A percentile compares a stretch with the other conserved stretches of the same genome.
phyloP scores from a whole-genome alignment of 2,329 filamentous ascomycete genomes.

The Colletotrichum euphorbiae region DNA sequence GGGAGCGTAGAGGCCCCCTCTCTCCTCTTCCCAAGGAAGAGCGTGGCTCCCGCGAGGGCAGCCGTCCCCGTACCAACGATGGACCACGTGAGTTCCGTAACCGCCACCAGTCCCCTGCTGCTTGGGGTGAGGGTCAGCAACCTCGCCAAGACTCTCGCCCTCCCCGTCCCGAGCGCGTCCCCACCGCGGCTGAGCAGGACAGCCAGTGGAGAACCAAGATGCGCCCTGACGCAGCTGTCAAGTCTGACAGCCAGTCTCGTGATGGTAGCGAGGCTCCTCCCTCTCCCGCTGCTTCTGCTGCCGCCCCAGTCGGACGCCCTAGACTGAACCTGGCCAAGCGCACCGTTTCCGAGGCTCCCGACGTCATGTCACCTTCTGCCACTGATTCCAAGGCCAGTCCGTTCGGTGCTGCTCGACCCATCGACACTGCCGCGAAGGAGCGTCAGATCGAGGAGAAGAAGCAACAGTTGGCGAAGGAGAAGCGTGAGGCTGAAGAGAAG shows the following conservation, averaged over 20 bases:
- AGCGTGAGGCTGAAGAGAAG: slow-evolving; percentile 89
- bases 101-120: slow-evolving; percentile 77
- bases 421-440: slow-evolving; percentile 91
- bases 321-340: slow-evolving; percentile 91
- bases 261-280: slow-evolving; percentile 82
- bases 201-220: slow-evolving; percentile 93
- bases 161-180: slow-evolving; percentile 72
- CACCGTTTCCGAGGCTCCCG: slow-evolving; percentile 81
- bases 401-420: slow-evolving; percentile 92
- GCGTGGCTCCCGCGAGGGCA: slow-evolving; percentile 65
- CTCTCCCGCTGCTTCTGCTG: slow-evolving; percentile 70
- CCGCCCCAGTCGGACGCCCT: slow-evolving; percentile 73
- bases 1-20: slow-evolving; percentile 94
- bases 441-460: slow-evolving; percentile 92
- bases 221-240: slow-evolving; percentile 79
- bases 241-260: slow-evolving; percentile 73
- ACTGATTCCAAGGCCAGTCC: slow-evolving; percentile 86
- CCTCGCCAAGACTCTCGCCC: slow-evolving; percentile 77
- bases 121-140: slow-evolving; percentile 75
- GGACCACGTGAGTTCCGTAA: slow-evolving; percentile 70
- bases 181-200: slow-evolving; percentile 91
- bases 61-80: slow-evolving; percentile 66
- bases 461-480: slow-evolving; percentile 78
- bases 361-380: slow-evolving; percentile 62
- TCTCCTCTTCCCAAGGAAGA: slow-evolving; percentile 74